Percentiles rank a stretch among this genome's conserved stretches.
Conservation (phyloP, 2,329 filamentous ascomycete species). For the Coniochaeta ligniaria region DNA sequence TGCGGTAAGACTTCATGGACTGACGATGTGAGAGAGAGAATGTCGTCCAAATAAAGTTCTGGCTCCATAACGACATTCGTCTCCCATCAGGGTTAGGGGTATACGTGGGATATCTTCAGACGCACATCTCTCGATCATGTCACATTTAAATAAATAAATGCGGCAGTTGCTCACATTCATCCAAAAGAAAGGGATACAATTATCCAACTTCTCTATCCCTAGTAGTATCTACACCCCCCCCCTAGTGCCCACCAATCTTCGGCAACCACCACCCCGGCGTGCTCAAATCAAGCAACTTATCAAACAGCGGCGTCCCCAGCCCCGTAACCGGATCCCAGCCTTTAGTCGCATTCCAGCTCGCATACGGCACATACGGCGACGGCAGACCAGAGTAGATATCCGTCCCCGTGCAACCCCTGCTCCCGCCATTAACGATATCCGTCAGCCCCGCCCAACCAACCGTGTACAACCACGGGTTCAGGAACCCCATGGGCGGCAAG, state of each 20-base stretch:
- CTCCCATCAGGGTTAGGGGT: background rate
- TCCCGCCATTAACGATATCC: constrained; percentile 26
- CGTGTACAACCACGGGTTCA: constrained; percentile 53
- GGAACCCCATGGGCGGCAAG: constrained; percentile 46
- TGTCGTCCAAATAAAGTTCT: background rate
- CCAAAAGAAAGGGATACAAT: background rate
- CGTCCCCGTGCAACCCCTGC: constrained; percentile 24
- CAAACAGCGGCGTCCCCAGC: constrained; percentile 29
- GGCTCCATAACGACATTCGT: background rate
- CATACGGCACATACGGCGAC: constrained; percentile 18
- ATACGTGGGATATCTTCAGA: background rate
- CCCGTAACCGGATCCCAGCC: constrained; percentile 42
- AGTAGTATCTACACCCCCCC: too few relatives aligned
- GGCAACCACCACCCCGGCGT: constrained; percentile 1
- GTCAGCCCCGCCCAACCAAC: constrained; percentile 20
- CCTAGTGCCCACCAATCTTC: background rate
- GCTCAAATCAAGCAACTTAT: constrained; percentile 6
- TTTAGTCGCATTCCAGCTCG: constrained; percentile 31
- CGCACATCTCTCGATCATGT: background rate
- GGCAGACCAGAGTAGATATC: constrained; percentile 13
- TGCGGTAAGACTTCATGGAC: background rate
- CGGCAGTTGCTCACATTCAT: background rate
- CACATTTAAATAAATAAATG: background rate
- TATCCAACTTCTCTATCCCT: background rate
- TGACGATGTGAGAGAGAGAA: background rate